A percentile compares a stretch with the other conserved stretches of the same genome.
Conservation (phyloP, 2,329 filamentous ascomycete genomes). For the Myriosclerotinia duriaeana region DNA sequence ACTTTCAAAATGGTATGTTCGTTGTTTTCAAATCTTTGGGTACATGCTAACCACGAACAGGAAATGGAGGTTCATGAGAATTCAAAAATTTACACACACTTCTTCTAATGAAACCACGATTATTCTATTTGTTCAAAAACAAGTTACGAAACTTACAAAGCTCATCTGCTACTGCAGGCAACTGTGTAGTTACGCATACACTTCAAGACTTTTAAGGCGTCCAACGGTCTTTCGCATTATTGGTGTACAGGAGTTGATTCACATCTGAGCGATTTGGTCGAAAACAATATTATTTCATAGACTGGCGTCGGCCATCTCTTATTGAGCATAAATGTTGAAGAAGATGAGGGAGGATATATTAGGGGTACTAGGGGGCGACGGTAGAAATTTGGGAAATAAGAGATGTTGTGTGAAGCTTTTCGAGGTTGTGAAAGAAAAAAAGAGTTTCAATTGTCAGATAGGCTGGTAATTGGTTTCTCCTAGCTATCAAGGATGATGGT, state of each 20-base stretch:
- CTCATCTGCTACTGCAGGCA: conserved; percentile 31
- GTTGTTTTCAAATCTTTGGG: conserved; percentile 26
- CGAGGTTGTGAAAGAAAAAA: conserved; percentile 25
- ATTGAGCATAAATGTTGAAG: conserved; percentile 33
- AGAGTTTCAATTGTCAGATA: conserved; percentile 24
- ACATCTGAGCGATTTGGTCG: conserved; percentile 42
- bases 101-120: conserved; percentile 72
- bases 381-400: conserved; percentile 28
- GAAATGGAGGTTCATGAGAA: conserved; percentile 99
- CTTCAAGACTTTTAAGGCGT: conserved; percentile 37
- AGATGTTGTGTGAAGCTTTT: conserved; percentile 37
- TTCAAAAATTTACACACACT: conserved; percentile 99
- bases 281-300: conserved; percentile 38
- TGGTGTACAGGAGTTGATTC: conserved; percentile 40
- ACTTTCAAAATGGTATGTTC: conserved; percentile 93
- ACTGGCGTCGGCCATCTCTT: conserved; percentile 39
- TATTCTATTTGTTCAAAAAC: conserved; percentile 29
- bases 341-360: conserved; percentile 26
- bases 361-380: conserved; percentile 22
- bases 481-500: conserved; percentile 26
- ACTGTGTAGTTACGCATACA: conserved; percentile 36
- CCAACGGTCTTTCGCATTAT: conserved; percentile 38
- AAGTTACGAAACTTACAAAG: conserved; percentile 23
- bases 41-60: conserved; percentile 54
- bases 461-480: conserved; percentile 32